Evolutionary conservation across 805 yeast genomes (phyloP), one percentile per base, ranked within the genome.

Genomic region (Teunomyces pallodes): DNA sequence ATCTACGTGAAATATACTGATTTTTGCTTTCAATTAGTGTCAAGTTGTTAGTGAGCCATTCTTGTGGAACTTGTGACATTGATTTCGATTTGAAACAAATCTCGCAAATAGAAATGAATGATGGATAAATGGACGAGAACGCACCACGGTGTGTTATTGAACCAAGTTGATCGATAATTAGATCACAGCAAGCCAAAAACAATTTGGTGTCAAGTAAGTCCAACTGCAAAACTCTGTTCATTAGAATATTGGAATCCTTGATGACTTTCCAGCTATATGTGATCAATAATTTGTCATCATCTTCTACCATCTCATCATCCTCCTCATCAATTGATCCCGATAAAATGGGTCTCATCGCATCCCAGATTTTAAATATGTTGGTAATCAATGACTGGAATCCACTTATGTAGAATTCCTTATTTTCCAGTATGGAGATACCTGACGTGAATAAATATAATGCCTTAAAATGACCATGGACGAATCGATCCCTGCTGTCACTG

Each of bases 131-230:
- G 0, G 97, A 83, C 8, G 95, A 84, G 52, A 92, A 88, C 0
- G 97, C 96, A 29, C 98, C 98, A 51, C 95, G 78, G 57, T 94
- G 98, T 40, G 91, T 80, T 16, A 91, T 84, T 0, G 82, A 74
- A 3, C 88, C 76, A 31, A 94, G 69, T 60, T 90, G 96, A 9
- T 70, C 77, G 48, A 86, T 73, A 2, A 89, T 63, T 5, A 84
- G 58, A 1, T 78, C 75, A 9, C 94, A 88, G 28, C 74, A 55
- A 3, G 53, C 42, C 10, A 70, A 43, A n/a, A 77, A 59, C 6
- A 40, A 35, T 2, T 54, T 55, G 12, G 62, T 60, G 1, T 56
- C 49, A 1, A 78, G 42, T 7, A 57, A 42, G 5, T 12, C 35
- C 44, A 47, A 43, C 17, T 43, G 44, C 35, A 87, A 58, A 0